Conservation (phyloP, 208 protist genomes). For the Angomonas ambiguus region DNA sequence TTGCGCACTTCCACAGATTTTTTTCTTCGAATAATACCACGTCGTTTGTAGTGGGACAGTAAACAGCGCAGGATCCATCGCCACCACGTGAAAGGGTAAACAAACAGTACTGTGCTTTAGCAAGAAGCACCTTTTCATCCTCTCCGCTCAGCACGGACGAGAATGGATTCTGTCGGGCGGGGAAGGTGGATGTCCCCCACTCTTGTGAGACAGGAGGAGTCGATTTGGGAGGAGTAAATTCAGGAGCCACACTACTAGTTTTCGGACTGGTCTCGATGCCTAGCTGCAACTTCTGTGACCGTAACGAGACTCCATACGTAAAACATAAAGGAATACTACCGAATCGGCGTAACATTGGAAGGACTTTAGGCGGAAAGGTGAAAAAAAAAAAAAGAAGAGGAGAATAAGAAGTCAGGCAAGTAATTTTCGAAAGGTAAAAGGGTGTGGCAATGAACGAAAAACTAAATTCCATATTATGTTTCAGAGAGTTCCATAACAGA, state of each 20-base stretch:
- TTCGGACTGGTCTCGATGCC: background rate
- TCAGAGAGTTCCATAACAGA: background rate
- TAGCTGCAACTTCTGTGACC: background rate
- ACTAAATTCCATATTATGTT: background rate
- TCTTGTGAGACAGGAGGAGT: background rate
- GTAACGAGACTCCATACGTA: background rate
- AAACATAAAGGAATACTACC: background rate
- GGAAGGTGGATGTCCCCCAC: background rate
- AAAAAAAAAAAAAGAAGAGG: background rate
- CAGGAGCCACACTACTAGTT: background rate
- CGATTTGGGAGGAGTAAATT: background rate
- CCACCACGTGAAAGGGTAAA: constrained; percentile 44
- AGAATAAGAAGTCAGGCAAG: background rate
- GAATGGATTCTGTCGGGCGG: constrained; percentile 56
- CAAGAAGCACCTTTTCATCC: constrained; percentile 60
- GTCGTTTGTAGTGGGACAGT: constrained; percentile 80
- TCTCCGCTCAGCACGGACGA: constrained; percentile 20
- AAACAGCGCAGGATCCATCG: constrained; percentile 43
- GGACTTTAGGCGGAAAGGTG: background rate
- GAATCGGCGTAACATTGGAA: background rate
- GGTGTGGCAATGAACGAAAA: no score
- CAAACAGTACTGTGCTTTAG: constrained; percentile 78
- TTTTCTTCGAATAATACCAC: constrained; percentile 38
- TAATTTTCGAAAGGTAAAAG: background rate
- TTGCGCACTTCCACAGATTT: constrained; percentile 67